A percentile compares a stretch with the other conserved stretches of the same genome.
Evolutionary conservation across 169 alveolate genomes (phyloP).

Genomic region (Cryptosporidium sp.): DNA sequence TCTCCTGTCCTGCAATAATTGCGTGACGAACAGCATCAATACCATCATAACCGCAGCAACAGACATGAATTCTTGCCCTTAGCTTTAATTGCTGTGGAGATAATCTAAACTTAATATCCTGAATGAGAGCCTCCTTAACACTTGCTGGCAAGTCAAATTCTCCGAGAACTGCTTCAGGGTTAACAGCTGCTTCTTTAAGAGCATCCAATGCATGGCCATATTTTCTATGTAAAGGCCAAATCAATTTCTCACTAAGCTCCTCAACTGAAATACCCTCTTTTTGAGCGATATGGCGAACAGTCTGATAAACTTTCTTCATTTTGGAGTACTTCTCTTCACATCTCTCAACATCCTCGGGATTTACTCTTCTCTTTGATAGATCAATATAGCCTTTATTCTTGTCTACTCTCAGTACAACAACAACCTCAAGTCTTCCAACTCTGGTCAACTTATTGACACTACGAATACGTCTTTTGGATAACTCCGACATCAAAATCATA

Average conservation of each 20-base stretch:
- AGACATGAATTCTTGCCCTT: conserved; percentile 93
- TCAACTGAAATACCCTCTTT: conserved; percentile 90
- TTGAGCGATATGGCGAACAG: conserved; percentile 93
- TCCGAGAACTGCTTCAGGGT: conserved; percentile 90
- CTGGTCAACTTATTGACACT: conserved; percentile 87
- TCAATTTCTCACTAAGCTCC: conserved; percentile 89
- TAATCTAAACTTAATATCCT: conserved; percentile 88
- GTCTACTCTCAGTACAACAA: conserved; percentile 95
- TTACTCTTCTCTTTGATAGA: conserved; percentile 94
- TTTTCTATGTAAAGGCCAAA: conserved; percentile 96
- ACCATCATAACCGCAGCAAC: conserved; percentile 96
- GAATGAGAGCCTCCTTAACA: conserved; percentile 85
- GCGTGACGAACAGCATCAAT: conserved; percentile 97
- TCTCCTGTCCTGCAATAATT: conserved; percentile 84
- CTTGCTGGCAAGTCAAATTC: conserved; percentile 89
- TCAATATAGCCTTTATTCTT: conserved; percentile 96
- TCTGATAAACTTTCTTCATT: conserved; percentile 94
- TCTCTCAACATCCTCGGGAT: conserved; percentile 92
- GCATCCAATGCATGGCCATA: conserved; percentile 96
- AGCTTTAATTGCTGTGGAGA: conserved; percentile 92
- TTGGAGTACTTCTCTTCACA: conserved; percentile 88
- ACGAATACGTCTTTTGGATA: conserved; percentile 94
- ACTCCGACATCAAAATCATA: conserved; percentile 94
- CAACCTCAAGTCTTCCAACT: conserved; percentile 94
- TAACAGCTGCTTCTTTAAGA: conserved; percentile 92